phyloP scores from a whole-genome alignment of 441 rosid species.

The Rhodomyrtus psidioides region DNA sequence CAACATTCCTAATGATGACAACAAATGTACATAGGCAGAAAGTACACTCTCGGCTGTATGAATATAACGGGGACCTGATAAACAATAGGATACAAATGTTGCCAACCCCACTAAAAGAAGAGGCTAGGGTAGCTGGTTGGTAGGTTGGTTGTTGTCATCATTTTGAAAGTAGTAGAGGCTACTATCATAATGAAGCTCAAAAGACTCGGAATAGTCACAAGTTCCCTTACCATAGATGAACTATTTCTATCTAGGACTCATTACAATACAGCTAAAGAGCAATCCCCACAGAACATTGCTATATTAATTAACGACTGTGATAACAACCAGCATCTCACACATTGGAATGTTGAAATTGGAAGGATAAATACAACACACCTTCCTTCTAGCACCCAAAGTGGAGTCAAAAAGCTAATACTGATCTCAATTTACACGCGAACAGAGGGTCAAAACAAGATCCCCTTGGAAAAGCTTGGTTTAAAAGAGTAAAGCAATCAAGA shows the following conservation, averaged over 20 bases:
- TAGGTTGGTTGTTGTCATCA: neutral
- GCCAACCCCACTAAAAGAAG: neutral
- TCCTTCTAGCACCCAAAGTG: neutral
- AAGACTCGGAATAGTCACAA: neutral
- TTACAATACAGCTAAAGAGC: neutral
- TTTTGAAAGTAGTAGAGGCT: neutral
- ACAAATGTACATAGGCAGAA: neutral
- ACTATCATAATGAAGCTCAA: neutral
- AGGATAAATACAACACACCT: neutral
- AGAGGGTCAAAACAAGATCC: neutral
- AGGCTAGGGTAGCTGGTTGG: neutral
- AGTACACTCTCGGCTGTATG: neutral
- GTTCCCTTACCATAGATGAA: neutral
- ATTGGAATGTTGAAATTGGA: neutral
- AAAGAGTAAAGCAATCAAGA: neutral
- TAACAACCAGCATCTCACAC: neutral
- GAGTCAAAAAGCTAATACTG: neutral
- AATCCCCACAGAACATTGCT: neutral
- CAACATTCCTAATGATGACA: neutral
- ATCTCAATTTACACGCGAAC: neutral
- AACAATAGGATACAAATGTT: neutral
- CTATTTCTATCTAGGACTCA: neutral
- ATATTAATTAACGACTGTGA: neutral
- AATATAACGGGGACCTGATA: neutral
- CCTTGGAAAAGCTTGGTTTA: neutral